Evolutionary conservation across 495 filamentous ascomycete species (phyloP), one percentile per base, ranked within the genome.

Genomic region (Podospora pseudocomata): DNA sequence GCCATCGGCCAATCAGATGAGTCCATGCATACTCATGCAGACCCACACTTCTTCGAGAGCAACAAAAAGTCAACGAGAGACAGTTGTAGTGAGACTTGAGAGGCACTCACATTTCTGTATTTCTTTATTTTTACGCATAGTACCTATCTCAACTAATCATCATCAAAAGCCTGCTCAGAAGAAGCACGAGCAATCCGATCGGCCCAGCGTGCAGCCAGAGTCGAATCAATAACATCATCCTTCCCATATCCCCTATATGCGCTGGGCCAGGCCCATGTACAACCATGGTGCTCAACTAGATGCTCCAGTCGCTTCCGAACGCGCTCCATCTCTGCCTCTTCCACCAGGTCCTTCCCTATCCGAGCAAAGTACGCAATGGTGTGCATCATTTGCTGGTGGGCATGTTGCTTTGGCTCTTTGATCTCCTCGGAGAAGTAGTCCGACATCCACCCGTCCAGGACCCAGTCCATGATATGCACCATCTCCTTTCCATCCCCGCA

Each of bases 381-480:
- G 64, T 67, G 71, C 3, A 70, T 75, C 23, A 80, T 72, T 26
- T 74, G 66, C 30, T 68, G 70, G 57, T 78, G 71, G 13, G 71
- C 78, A 19, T 71, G 67, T 58, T 57, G 60, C 54, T 68, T 63
- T 57, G 75, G 68, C n/a, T 67, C 60, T 66, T 76, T 73, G 16
- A 76, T 76, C 30, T 79, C 78, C 44, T 78, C 70, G 56, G 76
- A 72, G 0, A 82, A 30, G 64, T 75, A 66, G 57, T 64, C 63
- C 54, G 70, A 60, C 28, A 73, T 69, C 75, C 76, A 79, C 2
- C 71, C 68, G 58, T 77, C 74, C 3, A 82, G 32, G 57, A 82
- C 74, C 81, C 81, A 83, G 54, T 75, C 65, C 63, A 81, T 66
- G 5, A 81, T 62, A 6, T 70, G 68, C 27, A 77, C 73, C 80